Evolutionary conservation across 805 yeast genomes (phyloP).

Genomic region (Lachancea sp.): DNA sequence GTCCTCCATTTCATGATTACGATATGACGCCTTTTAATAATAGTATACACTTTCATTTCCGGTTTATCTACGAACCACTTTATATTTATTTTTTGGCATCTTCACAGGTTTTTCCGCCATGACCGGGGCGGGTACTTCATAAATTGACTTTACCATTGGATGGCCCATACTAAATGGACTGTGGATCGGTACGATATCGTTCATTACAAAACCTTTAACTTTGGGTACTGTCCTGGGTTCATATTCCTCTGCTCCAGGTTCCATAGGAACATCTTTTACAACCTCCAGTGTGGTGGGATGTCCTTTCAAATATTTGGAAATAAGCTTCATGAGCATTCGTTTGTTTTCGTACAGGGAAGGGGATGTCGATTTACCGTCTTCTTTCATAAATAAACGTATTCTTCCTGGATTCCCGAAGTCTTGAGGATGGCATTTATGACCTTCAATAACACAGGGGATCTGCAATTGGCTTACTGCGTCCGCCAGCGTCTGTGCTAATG

Average conservation of each 20-base stretch:
- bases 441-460: constrained; percentile 47
- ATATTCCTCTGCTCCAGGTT: constrained; percentile 53
- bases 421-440: constrained; percentile 88
- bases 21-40: no score
- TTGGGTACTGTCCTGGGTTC: constrained; percentile 57
- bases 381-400: constrained; percentile 66
- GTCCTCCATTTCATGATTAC: constrained; percentile 1
- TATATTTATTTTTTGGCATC: constrained; percentile 30
- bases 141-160: constrained; percentile 70
- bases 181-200: constrained; percentile 81
- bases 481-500: constrained; percentile 73
- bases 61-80: constrained; percentile 29
- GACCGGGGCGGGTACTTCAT: constrained; percentile 47
- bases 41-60: background rate
- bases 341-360: constrained; percentile 39
- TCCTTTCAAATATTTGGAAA: constrained; percentile 53
- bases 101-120: constrained; percentile 32
- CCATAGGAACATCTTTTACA: constrained; percentile 59
- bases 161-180: constrained; percentile 75
- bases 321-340: constrained; percentile 54
- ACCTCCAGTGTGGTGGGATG: constrained; percentile 65
- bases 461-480: constrained; percentile 53
- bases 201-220: constrained; percentile 85
- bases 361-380: constrained; percentile 39
- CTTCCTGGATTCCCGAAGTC: constrained; percentile 98